Base-by-base conservation (phyloP, 257 asterid genomes). In the Echites panduratus region DNA sequence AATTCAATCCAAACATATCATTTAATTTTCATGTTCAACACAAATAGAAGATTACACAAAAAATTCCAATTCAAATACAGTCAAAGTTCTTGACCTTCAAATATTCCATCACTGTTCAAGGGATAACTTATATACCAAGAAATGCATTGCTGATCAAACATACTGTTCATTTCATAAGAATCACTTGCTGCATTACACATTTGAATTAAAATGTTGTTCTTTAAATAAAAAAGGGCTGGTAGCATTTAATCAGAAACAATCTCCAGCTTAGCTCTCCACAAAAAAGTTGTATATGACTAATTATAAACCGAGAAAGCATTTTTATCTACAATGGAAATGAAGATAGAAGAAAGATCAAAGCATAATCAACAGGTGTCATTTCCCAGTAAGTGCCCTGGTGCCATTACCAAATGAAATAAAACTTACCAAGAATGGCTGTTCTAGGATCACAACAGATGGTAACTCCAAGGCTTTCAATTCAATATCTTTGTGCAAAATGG, bases 341-440 rank as follows among this genome's bases (percentile, higher is more conserved):
- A 53, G 24, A 48, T 19, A 26, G 24, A 67, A 67, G 71, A 45
- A 27, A 67, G 73, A 35, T 38, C 11, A 72, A 44, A 47, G 61
- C 57, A 59, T 7, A 24, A 41, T 22, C 11, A 74, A 38, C 19
- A 22, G n/a, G 64, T 48, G 56, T 16, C n/a, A 12, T 44, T 43
- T 69, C 16, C 66, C 40, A 56, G 68, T 26, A 44, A 71, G 0
- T 19, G 13, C 12, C 27, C 61, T 47, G 19, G 38, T n/a, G n/a
- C n/a, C n/a, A n/a, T n/a, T n/a, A n/a, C n/a, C n/a, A n/a, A n/a
- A 57, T 14, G 27, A 48, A 66, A 67, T 43, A 4, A 72, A 71
- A 59, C 75, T 84, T 89, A 94, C 99, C 90, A 79, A 29, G 82
- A 94, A 94, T 65, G 98, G 96, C 78, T 87, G 90, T 82, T 89